Conservation (phyloP, 2,329 filamentous ascomycete genomes). For the Zasmidium angulare region DNA sequence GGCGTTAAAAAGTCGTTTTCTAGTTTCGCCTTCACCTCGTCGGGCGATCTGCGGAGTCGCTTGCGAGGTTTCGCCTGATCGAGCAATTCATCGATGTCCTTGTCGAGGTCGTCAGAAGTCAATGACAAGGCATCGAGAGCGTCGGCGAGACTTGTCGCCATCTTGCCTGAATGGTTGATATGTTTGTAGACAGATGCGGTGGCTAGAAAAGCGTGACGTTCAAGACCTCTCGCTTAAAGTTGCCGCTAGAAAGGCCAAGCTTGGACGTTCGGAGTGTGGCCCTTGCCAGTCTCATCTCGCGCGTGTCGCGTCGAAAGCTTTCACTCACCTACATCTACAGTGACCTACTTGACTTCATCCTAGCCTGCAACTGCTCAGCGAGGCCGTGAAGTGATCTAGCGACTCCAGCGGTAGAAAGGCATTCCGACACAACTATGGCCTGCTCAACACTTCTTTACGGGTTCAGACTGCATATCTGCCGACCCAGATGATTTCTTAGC, state of each 20-base stretch:
- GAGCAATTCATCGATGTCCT: conserved; percentile 59
- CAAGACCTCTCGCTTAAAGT: neutral
- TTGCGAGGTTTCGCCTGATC: conserved; percentile 54
- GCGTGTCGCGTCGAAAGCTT: too few species aligned
- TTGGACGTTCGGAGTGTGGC: neutral
- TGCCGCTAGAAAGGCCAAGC: neutral
- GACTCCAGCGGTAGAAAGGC: too few species aligned
- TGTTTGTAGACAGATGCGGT: neutral
- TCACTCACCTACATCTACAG: too few species aligned
- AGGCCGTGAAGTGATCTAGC: too few species aligned
- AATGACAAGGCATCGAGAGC: conserved; percentile 56
- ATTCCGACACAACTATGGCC: too few species aligned
- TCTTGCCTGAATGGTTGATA: neutral
- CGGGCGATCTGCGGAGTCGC: conserved; percentile 54
- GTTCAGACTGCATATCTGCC: too few species aligned
- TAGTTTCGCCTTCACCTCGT: conserved; percentile 68
- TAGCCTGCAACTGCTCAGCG: too few species aligned
- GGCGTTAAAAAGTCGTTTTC: conserved; percentile 78
- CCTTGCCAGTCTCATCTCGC: too few species aligned
- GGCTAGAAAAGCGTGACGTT: neutral
- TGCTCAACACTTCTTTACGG: too few species aligned
- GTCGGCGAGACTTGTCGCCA: conserved; percentile 40
- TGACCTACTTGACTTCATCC: too few species aligned
- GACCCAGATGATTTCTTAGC: too few species aligned
- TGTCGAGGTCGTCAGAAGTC: conserved; percentile 23